Conservation (phyloP, 306 rosid genomes). For the Arachis stenosperma region DNA sequence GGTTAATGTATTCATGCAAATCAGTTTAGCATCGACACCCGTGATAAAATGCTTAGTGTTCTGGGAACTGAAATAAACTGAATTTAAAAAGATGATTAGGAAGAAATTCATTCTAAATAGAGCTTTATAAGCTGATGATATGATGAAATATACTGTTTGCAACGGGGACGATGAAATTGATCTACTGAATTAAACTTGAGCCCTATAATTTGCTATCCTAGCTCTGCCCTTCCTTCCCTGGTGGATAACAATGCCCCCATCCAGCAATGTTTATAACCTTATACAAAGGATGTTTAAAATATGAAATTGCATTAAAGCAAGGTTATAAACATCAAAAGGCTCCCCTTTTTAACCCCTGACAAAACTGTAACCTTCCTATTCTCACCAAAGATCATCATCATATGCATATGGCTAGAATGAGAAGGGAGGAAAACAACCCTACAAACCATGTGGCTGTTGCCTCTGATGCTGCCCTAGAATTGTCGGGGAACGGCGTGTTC, state of each 20-base stretch:
- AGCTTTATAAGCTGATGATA: slow-evolving; percentile 31
- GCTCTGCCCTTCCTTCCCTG: slow-evolving; percentile 37
- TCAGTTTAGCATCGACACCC: no score
- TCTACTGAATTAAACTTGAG: slow-evolving; percentile 41
- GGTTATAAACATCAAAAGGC: slow-evolving; percentile 45
- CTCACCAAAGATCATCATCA: slow-evolving; percentile 30
- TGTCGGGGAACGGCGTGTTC: slow-evolving; percentile 53
- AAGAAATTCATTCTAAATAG: not conserved
- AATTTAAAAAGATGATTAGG: not conserved
- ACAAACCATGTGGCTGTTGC: slow-evolving; percentile 32
- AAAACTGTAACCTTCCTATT: slow-evolving; percentile 67
- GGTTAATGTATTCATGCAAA: no score
- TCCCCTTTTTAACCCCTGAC: slow-evolving; percentile 54
- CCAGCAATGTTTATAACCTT: slow-evolving; percentile 46
- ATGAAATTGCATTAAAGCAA: slow-evolving; percentile 24
- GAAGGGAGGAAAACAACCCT: slow-evolving; percentile 26
- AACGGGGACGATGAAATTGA: slow-evolving; percentile 30
- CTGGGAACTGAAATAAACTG: not conserved
- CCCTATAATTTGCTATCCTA: slow-evolving; percentile 43
- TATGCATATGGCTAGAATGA: slow-evolving; percentile 37
- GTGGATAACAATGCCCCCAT: slow-evolving; percentile 34
- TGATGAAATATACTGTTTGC: slow-evolving; percentile 23
- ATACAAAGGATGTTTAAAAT: slow-evolving; percentile 19
- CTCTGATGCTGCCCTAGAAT: slow-evolving; percentile 45
- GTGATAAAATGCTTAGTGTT: not conserved